Percentiles rank a stretch among this genome's conserved stretches.
phyloP scores from a whole-genome alignment of 2,329 filamentous ascomycete species.

The Pseudodiploospora longispora region DNA sequence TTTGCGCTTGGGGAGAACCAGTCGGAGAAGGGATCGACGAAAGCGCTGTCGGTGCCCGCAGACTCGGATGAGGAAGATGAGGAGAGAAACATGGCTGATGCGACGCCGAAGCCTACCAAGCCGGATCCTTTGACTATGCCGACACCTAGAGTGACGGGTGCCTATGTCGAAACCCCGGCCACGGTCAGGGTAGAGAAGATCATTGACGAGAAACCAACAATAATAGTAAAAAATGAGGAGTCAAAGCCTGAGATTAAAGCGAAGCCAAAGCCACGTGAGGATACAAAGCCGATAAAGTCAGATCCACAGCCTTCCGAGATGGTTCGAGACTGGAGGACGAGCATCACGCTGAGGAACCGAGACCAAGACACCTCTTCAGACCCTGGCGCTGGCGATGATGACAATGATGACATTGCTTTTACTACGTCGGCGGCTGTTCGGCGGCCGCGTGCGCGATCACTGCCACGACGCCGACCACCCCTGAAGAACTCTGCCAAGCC shows the following conservation, averaged over 20 bases:
- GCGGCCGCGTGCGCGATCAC: constrained; percentile 27
- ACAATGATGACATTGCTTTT: constrained; percentile 15
- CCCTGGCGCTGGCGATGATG: constrained; percentile 20
- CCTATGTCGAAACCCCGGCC: constrained; percentile 49
- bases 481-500: constrained; percentile 46
- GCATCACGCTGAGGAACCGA: constrained; percentile 15
- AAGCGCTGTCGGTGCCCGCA: constrained; percentile 35
- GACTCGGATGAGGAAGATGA: constrained; percentile 25
- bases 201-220: constrained; percentile 6
- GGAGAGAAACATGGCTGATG: constrained; percentile 26
- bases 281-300: constrained; percentile 4
- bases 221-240: constrained; percentile 2
- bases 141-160: constrained; percentile 46
- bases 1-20: constrained; percentile 48
- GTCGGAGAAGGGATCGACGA: constrained; percentile 47
- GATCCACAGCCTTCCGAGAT: constrained; percentile 12
- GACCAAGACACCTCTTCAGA: constrained; percentile 25
- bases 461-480: constrained; percentile 36
- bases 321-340: constrained; percentile 18
- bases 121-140: constrained; percentile 40
- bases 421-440: constrained; percentile 17
- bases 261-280: constrained; percentile 10
- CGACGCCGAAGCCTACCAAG: constrained; percentile 40
- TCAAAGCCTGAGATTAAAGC: constrained; percentile 15
- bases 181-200: constrained; percentile 33